Percentiles rank a stretch among this genome's conserved stretches.
phyloP scores from a whole-genome alignment of 176 grass and related monocot genomes.

The Chrysopogon serrulatus region DNA sequence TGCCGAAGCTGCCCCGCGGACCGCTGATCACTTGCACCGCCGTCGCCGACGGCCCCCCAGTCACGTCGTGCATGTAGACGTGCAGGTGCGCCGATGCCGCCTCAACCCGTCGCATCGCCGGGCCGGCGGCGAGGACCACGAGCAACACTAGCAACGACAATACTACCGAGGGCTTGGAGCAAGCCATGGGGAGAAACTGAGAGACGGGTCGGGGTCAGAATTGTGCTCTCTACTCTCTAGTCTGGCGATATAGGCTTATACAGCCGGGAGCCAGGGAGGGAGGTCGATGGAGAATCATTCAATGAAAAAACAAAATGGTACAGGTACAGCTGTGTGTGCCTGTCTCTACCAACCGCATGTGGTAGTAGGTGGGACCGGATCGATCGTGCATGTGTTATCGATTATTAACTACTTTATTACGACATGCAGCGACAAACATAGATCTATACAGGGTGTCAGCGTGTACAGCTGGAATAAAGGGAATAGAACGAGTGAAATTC shows the following conservation, averaged over 20 bases:
- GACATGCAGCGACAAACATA: not conserved
- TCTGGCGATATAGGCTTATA: not conserved
- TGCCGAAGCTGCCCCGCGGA: not conserved
- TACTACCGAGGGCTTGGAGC: not conserved
- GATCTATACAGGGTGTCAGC: not conserved
- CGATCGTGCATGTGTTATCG: not conserved
- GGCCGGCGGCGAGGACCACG: not conserved
- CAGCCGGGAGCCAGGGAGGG: not conserved
- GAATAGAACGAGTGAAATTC: no score
- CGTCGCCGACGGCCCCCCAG: not conserved
- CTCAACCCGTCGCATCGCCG: not conserved
- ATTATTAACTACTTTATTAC: not conserved
- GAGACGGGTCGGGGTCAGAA: not conserved
- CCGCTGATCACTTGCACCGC: conserved; percentile 20
- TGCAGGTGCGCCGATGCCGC: conserved; percentile 23
- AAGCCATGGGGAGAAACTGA: not conserved
- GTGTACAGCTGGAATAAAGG: no score
- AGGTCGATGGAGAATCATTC: not conserved
- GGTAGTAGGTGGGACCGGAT: not conserved
- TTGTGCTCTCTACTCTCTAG: not conserved
- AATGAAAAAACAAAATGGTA: not conserved
- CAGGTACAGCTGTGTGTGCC: no score
- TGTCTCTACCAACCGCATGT: not conserved
- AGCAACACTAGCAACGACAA: not conserved
- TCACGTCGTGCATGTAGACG: conserved; percentile 44